Conservation (phyloP, 495 filamentous ascomycete species). For the Tuber indicum region DNA sequence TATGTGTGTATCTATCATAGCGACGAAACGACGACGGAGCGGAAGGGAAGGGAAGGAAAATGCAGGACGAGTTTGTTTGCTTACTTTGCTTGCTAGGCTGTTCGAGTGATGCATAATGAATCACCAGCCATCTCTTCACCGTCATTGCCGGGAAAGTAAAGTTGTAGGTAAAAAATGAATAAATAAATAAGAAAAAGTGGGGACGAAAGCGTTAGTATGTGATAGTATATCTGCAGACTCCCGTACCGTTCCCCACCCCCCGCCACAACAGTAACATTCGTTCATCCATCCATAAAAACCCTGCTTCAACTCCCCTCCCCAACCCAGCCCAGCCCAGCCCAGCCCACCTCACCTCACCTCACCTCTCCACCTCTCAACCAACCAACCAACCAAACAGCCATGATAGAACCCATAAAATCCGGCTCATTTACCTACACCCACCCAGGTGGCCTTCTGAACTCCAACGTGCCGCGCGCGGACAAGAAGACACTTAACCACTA, state of each 20-base stretch:
- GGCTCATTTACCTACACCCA: constrained; percentile 29
- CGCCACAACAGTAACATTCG: neutral
- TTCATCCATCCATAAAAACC: neutral
- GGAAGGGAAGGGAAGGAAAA: neutral
- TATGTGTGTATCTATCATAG: neutral
- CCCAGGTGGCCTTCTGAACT: constrained; percentile 24
- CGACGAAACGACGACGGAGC: neutral
- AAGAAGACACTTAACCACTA: constrained; percentile 26
- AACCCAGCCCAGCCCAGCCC: too few relatives aligned
- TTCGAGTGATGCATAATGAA: neutral
- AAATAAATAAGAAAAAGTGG: neutral
- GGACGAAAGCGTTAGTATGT: neutral
- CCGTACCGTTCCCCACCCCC: neutral
- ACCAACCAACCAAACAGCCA: constrained; percentile 3
- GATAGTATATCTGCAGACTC: neutral
- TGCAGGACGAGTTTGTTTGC: neutral
- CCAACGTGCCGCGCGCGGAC: constrained; percentile 25
- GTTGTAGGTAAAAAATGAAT: too few relatives aligned
- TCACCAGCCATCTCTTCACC: neutral
- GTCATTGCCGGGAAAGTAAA: neutral
- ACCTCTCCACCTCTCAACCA: constrained; percentile 1
- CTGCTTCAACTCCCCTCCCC: neutral
- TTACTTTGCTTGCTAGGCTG: neutral
- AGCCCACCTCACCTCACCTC: neutral
- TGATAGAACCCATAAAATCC: constrained; percentile 34